phyloP scores from a whole-genome alignment of 352 stramenopile genomes.

The Phytophthora megakarya region DNA sequence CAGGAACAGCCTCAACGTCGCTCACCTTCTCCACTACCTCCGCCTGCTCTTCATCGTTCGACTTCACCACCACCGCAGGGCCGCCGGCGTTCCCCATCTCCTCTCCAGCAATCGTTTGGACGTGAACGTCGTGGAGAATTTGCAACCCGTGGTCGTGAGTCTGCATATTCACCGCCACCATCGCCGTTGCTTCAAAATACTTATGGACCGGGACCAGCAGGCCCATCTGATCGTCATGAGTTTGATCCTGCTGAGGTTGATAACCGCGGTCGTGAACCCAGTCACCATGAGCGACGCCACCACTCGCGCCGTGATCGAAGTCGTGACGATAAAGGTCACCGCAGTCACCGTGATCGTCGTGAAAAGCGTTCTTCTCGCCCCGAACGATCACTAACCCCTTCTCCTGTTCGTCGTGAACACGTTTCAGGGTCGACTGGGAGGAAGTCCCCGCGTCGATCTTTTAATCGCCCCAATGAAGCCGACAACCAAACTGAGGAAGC shows the following conservation, averaged over 20 bases:
- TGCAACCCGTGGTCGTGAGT: constrained; percentile 19
- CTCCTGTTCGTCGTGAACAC: constrained; percentile 38
- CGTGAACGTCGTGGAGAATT: constrained; percentile 32
- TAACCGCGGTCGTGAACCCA: constrained; percentile 27
- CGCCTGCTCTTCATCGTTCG: constrained; percentile 19
- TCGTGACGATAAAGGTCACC: constrained; percentile 45
- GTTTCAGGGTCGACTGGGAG: constrained; percentile 32
- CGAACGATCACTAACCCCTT: constrained; percentile 46
- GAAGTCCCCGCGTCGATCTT: constrained; percentile 39
- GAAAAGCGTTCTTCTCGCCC: constrained; percentile 37
- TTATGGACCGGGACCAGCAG: constrained; percentile 13
- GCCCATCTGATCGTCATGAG: constrained; percentile 19
- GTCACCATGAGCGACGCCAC: constrained; percentile 35
- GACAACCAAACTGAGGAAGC: constrained; percentile 31
- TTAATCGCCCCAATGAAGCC: constrained; percentile 30
- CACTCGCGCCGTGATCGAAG: constrained; percentile 32
- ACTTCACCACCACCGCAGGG: constrained; percentile 19
- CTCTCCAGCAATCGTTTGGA: constrained; percentile 22
- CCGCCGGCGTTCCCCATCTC: constrained; percentile 26
- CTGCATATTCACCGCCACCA: constrained; percentile 34
- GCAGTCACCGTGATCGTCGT: constrained; percentile 34
- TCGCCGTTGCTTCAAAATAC: constrained; percentile 31
- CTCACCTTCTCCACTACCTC: constrained; percentile 24
- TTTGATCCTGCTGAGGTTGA: constrained; percentile 20
- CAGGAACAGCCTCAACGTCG: constrained; percentile 18